Conservation (phyloP, 2,329 filamentous ascomycete species). For the Hawksworthiomyces lignivorus region DNA sequence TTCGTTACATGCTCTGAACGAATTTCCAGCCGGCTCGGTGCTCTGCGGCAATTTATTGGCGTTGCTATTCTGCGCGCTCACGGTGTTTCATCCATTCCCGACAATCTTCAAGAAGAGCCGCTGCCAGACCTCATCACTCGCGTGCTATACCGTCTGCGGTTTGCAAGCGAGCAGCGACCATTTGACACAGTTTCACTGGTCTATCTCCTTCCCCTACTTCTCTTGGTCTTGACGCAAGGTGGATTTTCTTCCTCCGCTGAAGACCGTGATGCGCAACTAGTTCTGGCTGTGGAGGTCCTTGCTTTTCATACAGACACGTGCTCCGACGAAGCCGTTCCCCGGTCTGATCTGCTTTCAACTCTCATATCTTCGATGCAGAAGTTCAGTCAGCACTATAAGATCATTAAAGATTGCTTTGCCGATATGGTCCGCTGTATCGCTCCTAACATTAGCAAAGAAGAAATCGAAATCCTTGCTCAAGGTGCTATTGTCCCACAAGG, state of each 20-base stretch:
- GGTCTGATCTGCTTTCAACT: constrained; percentile 61
- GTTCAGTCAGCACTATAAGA: constrained; percentile 89
- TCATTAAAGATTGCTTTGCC: constrained; percentile 84
- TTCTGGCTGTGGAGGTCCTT: constrained; percentile 81
- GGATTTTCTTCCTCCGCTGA: constrained; percentile 68
- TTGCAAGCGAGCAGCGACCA: constrained; percentile 86
- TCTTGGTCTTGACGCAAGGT: constrained; percentile 69
- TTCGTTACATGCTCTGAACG: constrained; percentile 75
- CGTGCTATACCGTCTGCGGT: constrained; percentile 82
- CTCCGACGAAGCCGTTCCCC: constrained; percentile 66
- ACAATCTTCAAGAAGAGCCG: constrained; percentile 69
- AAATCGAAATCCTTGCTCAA: constrained; percentile 68
- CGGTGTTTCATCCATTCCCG: constrained; percentile 63
- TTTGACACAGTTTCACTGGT: constrained; percentile 83
- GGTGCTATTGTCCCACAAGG: constrained; percentile 73
- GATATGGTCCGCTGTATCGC: constrained; percentile 81
- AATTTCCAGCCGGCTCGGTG: constrained; percentile 65
- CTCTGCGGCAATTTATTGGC: constrained; percentile 74
- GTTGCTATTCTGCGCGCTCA: constrained; percentile 77
- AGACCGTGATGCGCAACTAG: constrained; percentile 80
- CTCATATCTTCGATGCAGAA: constrained; percentile 78
- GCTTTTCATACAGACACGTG: constrained; percentile 81
- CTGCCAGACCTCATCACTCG: constrained; percentile 78
- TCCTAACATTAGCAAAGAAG: constrained; percentile 64
- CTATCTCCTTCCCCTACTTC: constrained; percentile 77